A percentile compares a stretch with the other conserved stretches of the same genome.
Conservation (phyloP, 2,329 filamentous ascomycete genomes). For the Curvularia lunata region DNA sequence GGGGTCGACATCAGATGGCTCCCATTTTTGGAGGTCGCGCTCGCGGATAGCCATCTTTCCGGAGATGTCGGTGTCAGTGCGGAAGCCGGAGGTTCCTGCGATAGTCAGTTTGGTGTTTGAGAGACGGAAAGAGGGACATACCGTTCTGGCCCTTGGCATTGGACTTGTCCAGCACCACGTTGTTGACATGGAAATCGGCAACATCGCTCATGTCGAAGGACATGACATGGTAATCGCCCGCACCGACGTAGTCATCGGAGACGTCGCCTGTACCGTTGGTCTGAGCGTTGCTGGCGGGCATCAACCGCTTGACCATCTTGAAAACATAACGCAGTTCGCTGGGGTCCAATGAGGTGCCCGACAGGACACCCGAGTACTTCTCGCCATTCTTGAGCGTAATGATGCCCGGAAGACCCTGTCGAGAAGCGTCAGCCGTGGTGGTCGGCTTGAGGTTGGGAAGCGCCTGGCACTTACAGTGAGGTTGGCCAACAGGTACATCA, state of each 20-base stretch:
- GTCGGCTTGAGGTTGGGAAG: neutral
- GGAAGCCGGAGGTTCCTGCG: slow-evolving; percentile 66
- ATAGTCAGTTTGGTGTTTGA: slow-evolving; percentile 60
- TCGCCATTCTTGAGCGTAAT: slow-evolving; percentile 67
- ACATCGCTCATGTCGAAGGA: slow-evolving; percentile 67
- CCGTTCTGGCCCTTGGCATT: slow-evolving; percentile 63
- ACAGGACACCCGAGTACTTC: slow-evolving; percentile 66
- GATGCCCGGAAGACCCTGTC: slow-evolving; percentile 61
- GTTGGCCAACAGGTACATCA: slow-evolving; percentile 64
- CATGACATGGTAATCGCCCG: slow-evolving; percentile 60
- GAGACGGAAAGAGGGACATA: slow-evolving; percentile 43
- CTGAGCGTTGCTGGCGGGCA: slow-evolving; percentile 49
- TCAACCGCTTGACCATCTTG: slow-evolving; percentile 68
- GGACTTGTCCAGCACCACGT: slow-evolving; percentile 60
- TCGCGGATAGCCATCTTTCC: slow-evolving; percentile 72
- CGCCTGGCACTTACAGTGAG: slow-evolving; percentile 59
- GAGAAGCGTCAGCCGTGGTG: slow-evolving; percentile 18
- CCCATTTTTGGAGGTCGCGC: slow-evolving; percentile 81
- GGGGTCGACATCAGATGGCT: slow-evolving; percentile 67
- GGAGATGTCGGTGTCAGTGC: slow-evolving; percentile 88
- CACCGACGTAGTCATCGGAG: slow-evolving; percentile 54
- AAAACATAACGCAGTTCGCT: slow-evolving; percentile 63
- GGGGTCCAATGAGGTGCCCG: slow-evolving; percentile 60
- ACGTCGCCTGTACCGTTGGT: slow-evolving; percentile 54
- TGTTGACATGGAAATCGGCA: slow-evolving; percentile 61